Percentiles rank a stretch among this genome's conserved stretches.
Conservation (phyloP, 208 protist species). For the Trypanosoma avium region DNA sequence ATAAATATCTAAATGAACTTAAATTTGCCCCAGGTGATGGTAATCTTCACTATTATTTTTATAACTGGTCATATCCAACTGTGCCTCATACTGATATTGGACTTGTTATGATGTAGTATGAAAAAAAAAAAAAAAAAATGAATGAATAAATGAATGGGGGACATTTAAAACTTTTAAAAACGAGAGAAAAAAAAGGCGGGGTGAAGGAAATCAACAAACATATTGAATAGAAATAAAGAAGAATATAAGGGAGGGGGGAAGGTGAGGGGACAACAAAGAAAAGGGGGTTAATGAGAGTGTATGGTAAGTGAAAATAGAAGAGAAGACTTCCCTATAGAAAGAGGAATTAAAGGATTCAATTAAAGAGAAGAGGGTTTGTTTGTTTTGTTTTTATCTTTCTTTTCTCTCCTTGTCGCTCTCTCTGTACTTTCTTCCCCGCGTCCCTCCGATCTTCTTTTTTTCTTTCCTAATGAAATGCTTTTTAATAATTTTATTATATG, state of each 20-base stretch:
- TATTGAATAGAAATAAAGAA: background rate
- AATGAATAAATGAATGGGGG: background rate
- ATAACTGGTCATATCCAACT: slow-evolving; percentile 96
- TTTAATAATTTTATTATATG: no score
- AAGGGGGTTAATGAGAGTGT: no score
- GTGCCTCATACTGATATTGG: slow-evolving; percentile 81
- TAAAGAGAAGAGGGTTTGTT: background rate
- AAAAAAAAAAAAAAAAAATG: background rate
- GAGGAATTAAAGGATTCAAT: no score
- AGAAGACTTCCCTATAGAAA: no score
- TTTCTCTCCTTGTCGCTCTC: background rate
- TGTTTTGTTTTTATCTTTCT: slow-evolving; percentile 2
- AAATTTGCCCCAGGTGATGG: slow-evolving; percentile 98
- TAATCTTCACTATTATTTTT: slow-evolving; percentile 98
- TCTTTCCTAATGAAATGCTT: no score
- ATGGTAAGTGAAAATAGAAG: no score
- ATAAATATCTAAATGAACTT: slow-evolving; percentile 89
- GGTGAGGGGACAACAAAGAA: no score
- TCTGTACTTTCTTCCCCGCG: no score
- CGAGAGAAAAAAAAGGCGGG: background rate
- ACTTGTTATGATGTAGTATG: slow-evolving; percentile 95
- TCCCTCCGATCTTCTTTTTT: no score
- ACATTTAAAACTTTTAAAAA: background rate
- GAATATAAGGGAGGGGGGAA: background rate
- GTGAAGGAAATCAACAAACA: background rate